Evolutionary conservation across 148 eudicot genomes (phyloP).

Genomic region (Agrostemma githago): DNA sequence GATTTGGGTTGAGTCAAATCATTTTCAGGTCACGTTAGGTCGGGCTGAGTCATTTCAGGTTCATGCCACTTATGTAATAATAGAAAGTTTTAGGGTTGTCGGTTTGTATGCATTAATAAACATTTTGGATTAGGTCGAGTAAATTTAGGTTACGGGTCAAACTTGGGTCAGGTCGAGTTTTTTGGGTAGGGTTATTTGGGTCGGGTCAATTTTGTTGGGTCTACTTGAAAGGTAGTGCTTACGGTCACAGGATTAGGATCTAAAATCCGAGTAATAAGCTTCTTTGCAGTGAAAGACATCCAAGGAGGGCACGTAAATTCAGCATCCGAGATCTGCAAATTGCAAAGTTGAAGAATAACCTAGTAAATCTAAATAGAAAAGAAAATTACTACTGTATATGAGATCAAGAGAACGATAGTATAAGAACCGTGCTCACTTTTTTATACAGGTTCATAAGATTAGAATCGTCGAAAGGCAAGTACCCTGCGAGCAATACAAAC

Average conservation of each 20-base stretch:
- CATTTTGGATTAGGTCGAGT: too few relatives aligned
- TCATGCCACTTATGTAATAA: too few relatives aligned
- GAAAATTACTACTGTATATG: not conserved
- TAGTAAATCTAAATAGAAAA: not conserved
- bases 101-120: too few relatives aligned
- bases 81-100: too few relatives aligned
- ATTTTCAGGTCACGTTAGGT: too few relatives aligned
- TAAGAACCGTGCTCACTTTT: conserved; percentile 64
- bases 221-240: conserved; percentile 27
- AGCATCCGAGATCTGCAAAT: conserved; percentile 75
- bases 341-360: not conserved
- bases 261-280: conserved; percentile 68
- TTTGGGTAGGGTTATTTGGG: too few relatives aligned
- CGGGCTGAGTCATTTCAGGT: too few relatives aligned
- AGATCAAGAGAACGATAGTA: conserved; percentile 15
- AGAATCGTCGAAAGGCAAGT: conserved; percentile 98
- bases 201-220: too few relatives aligned
- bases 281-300: conserved; percentile 82
- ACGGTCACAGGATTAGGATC: conserved; percentile 87
- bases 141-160: too few relatives aligned
- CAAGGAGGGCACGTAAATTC: conserved; percentile 94
- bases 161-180: too few relatives aligned
- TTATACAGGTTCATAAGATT: conserved; percentile 89
- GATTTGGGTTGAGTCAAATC: too few relatives aligned
- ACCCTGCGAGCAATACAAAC: conserved; percentile 95